phyloP scores from a whole-genome alignment of 169 alveolate genomes.

The Plasmodium fragile region DNA sequence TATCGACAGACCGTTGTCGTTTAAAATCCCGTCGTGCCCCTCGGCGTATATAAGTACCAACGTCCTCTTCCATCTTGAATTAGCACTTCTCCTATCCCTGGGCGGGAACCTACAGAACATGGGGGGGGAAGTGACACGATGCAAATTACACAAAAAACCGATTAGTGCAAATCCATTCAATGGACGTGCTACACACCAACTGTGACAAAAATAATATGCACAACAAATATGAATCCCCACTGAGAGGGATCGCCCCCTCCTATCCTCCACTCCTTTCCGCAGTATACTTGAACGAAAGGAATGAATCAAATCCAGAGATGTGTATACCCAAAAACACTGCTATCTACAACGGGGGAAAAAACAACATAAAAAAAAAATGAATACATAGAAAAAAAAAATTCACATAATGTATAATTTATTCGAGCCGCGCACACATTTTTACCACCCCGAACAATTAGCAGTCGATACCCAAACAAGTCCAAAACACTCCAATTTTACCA shows the following conservation, averaged over 20 bases:
- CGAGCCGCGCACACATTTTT: not conserved
- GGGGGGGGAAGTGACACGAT: not conserved
- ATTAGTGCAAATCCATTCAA: not conserved
- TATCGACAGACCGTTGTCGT: slow-evolving; percentile 1
- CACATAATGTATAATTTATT: not conserved
- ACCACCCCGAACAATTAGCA: not conserved
- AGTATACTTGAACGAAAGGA: not conserved
- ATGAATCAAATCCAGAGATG: not conserved
- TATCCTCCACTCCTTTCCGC: not conserved
- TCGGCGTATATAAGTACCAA: not conserved
- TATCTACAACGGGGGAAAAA: not conserved
- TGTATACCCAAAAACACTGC: not conserved
- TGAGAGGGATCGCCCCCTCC: not conserved
- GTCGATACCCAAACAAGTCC: not conserved
- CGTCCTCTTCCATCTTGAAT: slow-evolving; percentile 6
- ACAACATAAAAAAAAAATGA: not conserved
- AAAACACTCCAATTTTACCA: slow-evolving; percentile 1
- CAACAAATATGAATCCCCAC: not conserved
- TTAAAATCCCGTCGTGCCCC: not conserved
- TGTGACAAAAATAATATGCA: not conserved
- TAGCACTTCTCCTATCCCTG: not conserved
- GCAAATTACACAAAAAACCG: not conserved
- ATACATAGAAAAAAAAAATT: not conserved
- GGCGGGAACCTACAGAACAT: not conserved
- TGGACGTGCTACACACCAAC: not conserved